Evolutionary conservation across 495 filamentous ascomycete species (phyloP), one percentile per base, ranked within the genome.

Genomic region (Aspergillus taichungensis): DNA sequence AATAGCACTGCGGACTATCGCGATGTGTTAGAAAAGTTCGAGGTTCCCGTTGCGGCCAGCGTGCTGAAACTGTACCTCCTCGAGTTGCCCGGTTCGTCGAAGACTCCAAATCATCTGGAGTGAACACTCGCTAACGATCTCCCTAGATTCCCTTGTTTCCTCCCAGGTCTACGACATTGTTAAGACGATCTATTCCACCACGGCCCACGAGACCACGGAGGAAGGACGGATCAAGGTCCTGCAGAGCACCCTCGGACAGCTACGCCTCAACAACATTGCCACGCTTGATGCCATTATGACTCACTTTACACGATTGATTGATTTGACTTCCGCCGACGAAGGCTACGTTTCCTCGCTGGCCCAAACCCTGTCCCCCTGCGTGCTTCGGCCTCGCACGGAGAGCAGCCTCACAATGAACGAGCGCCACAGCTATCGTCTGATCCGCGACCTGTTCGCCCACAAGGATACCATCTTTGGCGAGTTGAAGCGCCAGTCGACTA

Each of bases 131-230:
- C 47, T 52, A 41, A 54, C 38, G 57, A 53, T 30, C 18, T 12
- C 6, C 36, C 4, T 53, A 87, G 92, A 99, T 63, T 96, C 92
- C 13, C 78, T 99, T 46, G 94, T 99, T 50, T 97, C 94, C 39
- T 95, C 88, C 18, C 90, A 95, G 60, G 88, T 96, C 49, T 99
- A 99, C 63, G 92, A 99, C 73, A 96, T 99, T 60, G 84, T 99
- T 54, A 88, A 95, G 62, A 96, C 87, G 1, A 94, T 97, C 45
- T 99, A 99, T 66, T 73, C 73, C 11, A 71, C 74, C 13, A 84
- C 80, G 41, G 88, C 86, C 28, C 80, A 88, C 29, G 81, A 89
- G 47, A 75, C 84, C 28, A 69, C 68, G 32, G 68, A 72, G 59
- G 85, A 89, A 44, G 78, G 83, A 34, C 88, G 92, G 36, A 77